Evolutionary conservation across 805 yeast species (phyloP), one percentile per base, ranked within the genome.

Genomic region (Limtongia smithiae): DNA sequence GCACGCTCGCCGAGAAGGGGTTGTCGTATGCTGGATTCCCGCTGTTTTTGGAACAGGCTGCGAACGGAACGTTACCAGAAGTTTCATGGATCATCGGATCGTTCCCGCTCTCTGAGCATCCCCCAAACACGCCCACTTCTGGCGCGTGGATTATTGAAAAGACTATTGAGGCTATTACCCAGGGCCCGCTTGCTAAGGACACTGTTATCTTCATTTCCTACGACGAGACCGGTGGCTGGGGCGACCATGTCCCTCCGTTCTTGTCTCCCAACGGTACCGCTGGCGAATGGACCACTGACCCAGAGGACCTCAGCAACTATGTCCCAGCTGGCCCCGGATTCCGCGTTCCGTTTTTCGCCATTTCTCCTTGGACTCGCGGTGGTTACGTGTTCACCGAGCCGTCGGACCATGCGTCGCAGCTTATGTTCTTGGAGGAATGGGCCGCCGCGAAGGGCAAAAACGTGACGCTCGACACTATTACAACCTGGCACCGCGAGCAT

Each of bases 171-270:
- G 60, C 62, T 12, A 50, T 59, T 20, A 39, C 40, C 14, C 37
- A 46, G 20, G 45, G 56, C 12, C 63, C 60, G 6, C 32, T 32
- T 34, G 55, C 55, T 37, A 55, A 58, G 34, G 48, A 59, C 15
- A 59, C 63, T 22, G 62, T 51, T 8, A 34, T 60, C n/a, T 25
- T 60, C 28, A 41, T 58, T 18, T 55, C 62, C 8, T 60, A 59
- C 40, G 63, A 60, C 47, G 63, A 60, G 45, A 59, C 62, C 30
- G 63, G 63, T 20, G 63, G 62, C 41, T 60, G 47, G 43, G 62
- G 62, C 24, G 63, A 59, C 35, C 63, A 60, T 35, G 62, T 60
- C 31, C 46, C 53, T 12, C 63, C 62, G 11, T 58, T 54, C 46
- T 37, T 58, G 7, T 27, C 62, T 9, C 62, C 62, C n/a, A 53